Evolutionary conservation across 768 basidiomycete genomes (phyloP).

Genomic region (Collybia sp.): DNA sequence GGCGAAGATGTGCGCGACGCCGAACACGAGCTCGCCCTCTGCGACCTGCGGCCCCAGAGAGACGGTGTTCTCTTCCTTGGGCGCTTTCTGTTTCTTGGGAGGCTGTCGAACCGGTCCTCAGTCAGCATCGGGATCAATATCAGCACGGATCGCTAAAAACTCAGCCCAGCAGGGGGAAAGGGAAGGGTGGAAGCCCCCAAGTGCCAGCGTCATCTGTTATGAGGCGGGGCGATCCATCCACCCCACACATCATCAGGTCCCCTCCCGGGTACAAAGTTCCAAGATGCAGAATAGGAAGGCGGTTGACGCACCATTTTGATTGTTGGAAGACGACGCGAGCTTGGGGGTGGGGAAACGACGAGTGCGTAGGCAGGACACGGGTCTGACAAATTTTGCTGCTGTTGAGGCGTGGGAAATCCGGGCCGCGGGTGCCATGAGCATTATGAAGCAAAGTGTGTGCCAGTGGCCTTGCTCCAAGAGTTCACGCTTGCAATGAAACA

Average conservation of each 20-base stretch:
- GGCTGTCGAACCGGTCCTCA: too few species aligned
- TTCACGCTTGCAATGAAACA: too few species aligned
- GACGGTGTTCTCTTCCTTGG: conserved; percentile 79
- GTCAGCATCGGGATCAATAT: conserved; percentile 11
- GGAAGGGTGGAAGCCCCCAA: background rate
- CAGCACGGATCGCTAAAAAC: too few species aligned
- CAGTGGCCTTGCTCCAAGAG: too few species aligned
- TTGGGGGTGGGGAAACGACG: conserved; percentile 42
- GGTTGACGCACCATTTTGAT: conserved; percentile 34
- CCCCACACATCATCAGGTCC: conserved; percentile 1
- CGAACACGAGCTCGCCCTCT: conserved; percentile 96
- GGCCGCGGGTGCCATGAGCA: too few species aligned
- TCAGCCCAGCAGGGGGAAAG: too few species aligned
- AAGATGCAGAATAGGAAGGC: background rate
- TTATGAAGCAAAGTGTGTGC: too few species aligned
- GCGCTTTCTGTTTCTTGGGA: conserved; percentile 78
- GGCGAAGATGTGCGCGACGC: conserved; percentile 98
- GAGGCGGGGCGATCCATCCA: conserved; percentile 50
- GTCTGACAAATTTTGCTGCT: too few species aligned
- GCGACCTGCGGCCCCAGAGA: conserved; percentile 94
- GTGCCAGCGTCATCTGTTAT: conserved; percentile 35
- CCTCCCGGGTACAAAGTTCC: background rate
- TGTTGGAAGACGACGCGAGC: conserved; percentile 18
- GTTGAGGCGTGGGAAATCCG: too few species aligned
- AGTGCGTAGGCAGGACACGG: too few species aligned